Base-by-base conservation (phyloP, 345 rosid genomes). In the Eucalyptus curtisii region DNA sequence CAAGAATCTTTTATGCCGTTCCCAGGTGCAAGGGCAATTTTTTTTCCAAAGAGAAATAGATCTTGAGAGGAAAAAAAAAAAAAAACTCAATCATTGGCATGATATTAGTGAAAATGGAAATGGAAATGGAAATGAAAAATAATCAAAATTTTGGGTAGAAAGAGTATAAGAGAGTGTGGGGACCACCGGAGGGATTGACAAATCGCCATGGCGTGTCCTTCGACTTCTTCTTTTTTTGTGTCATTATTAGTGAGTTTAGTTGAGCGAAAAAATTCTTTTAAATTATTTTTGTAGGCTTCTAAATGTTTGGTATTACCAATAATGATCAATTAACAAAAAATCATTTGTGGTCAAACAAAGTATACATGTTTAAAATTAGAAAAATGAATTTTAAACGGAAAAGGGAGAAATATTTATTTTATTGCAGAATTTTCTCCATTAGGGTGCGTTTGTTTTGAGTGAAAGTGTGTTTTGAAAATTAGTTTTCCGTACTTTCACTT, bases 391-490 rank as follows among this genome's bases (percentile, higher is more conserved):
- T 22, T 5, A 33, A 19, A 2, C 0, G 3, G n/a, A 37, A 16
- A 33, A 17, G 7, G 6, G 24, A 20, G 2, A 68, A 31, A 16
- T 8, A 8, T 8, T 2, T 22, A 4, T 55, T 55, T n/a, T n/a
- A n/a, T n/a, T n/a, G n/a, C n/a, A n/a, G 22, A 55, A 4, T 55
- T 55, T 55, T 55, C 27, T 20, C 59, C 27, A 8, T 55, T 24
- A 7, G 61, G 5, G 6, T 57, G 30, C 3, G 3, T 57, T 57
- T 24, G n/a, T 57, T 24, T 24, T 52, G n/a, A 55, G 61, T 10
- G 64, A 24, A 57, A 57, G n/a, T 0, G 1, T 55, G 30, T 57
- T 25, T 5, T 0, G 1, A 25, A 27, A 57, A 57, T 57, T 3
- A 24, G 30, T 57, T 57, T 57, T 25, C 3, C 1, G 1, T 10